These are phyloP conservation scores for Aureobasidium sp. DNA, from an alignment of 2,329 filamentous ascomycete genomes.

Conservation along the genomic window DNA sequence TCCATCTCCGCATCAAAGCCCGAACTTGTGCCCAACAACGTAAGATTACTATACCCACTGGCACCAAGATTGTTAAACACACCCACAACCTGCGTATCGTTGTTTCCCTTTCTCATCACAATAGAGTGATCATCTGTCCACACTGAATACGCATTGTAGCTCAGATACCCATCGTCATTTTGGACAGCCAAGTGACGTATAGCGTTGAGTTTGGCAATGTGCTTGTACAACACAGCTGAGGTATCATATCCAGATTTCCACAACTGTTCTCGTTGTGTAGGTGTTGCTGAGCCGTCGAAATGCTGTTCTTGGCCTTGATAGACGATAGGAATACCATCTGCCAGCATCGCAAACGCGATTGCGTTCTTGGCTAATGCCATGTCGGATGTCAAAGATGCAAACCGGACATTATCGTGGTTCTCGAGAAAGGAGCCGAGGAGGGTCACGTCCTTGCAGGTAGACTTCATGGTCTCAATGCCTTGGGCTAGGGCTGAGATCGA, in stretches of 20 bases:
- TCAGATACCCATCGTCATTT: slow-evolving; percentile 31
- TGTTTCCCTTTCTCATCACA: slow-evolving; percentile 37
- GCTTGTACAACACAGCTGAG: slow-evolving; percentile 31
- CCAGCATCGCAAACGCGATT: slow-evolving; percentile 30
- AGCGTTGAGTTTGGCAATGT: slow-evolving; percentile 31
- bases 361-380: slow-evolving; percentile 30
- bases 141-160: slow-evolving; percentile 33
- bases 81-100: slow-evolving; percentile 34
- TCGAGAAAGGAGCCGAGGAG: slow-evolving; percentile 31
- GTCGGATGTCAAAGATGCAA: slow-evolving; percentile 30
- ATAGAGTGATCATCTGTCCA: slow-evolving; percentile 37
- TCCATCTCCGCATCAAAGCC: slow-evolving; percentile 19
- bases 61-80: slow-evolving; percentile 35
- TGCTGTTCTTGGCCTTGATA: slow-evolving; percentile 37
- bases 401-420: slow-evolving; percentile 35
- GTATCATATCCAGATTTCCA: slow-evolving; percentile 34
- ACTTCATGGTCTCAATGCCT: slow-evolving; percentile 25
- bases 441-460: slow-evolving; percentile 29
- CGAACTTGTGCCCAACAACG: slow-evolving; percentile 15
- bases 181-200: slow-evolving; percentile 35
- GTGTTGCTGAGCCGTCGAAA: slow-evolving; percentile 26
- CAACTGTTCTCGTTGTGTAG: slow-evolving; percentile 29
- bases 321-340: slow-evolving; percentile 35
- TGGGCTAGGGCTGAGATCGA: slow-evolving; percentile 31
- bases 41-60: background rate